Evolutionary conservation across 352 stramenopile species (phyloP), one percentile per base, ranked within the genome.

Genomic region (Aphanomyces euteiches): DNA sequence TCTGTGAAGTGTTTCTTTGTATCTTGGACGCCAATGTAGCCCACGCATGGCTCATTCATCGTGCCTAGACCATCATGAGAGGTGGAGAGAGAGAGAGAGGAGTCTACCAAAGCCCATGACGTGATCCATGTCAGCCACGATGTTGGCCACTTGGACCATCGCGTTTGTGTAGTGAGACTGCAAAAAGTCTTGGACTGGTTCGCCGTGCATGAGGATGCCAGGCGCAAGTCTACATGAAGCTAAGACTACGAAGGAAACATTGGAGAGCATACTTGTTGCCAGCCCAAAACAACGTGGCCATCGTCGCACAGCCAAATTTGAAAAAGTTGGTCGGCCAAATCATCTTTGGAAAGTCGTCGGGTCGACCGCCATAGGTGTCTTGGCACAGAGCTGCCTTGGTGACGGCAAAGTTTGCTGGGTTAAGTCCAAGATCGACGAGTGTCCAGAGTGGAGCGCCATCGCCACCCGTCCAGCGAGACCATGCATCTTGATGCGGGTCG

Each of bases 251-350:
- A 66, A 21, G 21, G 17, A 21, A 63, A 0, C 41, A 12, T 10
- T 12, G 39, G 39, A 71, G 13, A 38, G 21, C 17, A 4, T 50
- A 83, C 67, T 77, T 75, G 45, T 83, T 72, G 19, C 91, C 91
- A 48, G 81, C 88, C 74, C 78, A 97, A 71, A 97, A 97, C 0
- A 97, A 77, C 39, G 89, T 96, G 61, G 96, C 97, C 91, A 97
- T 97, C 17, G 90, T 97, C 5, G 87, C 89, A 66, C 80, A 84
- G 4, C 82, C 90, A 67, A 95, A 84, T 58, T 96, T 96, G 72
- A 92, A 94, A 75, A 96, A 95, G 66, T 97, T 97, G 48, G 89
- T 93, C 4, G 85, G 88, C 91, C 91, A 97, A 69, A 95, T 91
- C 91, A 97, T 97, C 71, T 93, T 94, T 17, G 89, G 89, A 65